Conservation (phyloP, 768 basidiomycete species). For the Paxillus ammoniavirescens region DNA sequence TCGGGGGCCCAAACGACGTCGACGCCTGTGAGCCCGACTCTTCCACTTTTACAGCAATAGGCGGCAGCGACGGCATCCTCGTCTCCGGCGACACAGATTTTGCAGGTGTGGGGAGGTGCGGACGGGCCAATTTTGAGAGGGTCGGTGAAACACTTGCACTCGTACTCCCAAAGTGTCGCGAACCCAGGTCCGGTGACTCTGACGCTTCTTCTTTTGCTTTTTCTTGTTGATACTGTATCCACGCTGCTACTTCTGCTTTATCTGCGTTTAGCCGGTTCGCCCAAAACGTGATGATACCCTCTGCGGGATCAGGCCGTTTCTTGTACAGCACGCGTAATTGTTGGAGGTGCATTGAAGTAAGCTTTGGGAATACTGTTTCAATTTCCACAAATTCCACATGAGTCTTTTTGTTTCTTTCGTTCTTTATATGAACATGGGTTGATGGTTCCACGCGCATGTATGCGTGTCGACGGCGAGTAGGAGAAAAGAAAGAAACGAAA, state of each 20-base stretch:
- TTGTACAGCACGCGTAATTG: conserved; percentile 20
- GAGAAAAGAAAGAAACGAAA: neutral
- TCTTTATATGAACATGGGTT: too few species aligned
- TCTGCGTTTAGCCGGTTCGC: conserved; percentile 21
- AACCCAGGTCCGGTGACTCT: conserved; percentile 15
- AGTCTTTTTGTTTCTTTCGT: neutral
- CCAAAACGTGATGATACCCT: conserved; percentile 27
- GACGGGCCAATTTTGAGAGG: conserved; percentile 4
- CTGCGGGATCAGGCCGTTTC: conserved; percentile 13
- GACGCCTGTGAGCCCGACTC: conserved; percentile 5
- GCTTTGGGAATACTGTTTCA: conserved; percentile 25
- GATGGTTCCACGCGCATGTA: neutral
- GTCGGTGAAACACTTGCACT: conserved; percentile 18
- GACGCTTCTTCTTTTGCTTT: conserved; percentile 13
- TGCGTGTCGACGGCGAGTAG: neutral
- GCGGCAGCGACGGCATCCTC: conserved; percentile 26
- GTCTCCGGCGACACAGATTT: conserved; percentile 21
- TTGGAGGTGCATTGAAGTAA: conserved; percentile 20
- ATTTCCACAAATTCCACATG: neutral
- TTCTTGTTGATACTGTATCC: conserved; percentile 30
- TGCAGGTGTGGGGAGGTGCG: conserved; percentile 30
- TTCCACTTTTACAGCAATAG: conserved; percentile 30
- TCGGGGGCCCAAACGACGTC: neutral
- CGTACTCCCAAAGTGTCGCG: neutral
- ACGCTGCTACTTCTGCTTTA: conserved; percentile 16